Evolutionary conservation across 2,329 filamentous ascomycete genomes (phyloP).

Genomic region (Monosporascus sp.): DNA sequence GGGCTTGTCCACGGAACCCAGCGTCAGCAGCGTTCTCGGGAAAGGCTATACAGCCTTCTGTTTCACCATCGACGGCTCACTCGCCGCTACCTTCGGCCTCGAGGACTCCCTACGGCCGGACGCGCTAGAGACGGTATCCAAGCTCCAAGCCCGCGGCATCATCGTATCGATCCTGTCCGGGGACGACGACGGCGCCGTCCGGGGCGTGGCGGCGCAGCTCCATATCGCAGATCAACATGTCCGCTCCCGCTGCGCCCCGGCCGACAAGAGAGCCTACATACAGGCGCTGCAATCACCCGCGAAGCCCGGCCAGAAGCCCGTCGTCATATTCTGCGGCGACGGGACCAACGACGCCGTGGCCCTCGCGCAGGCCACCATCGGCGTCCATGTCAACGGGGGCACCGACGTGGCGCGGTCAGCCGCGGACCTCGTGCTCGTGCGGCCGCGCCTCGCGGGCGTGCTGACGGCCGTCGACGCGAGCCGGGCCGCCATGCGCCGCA

Average conservation of each 20-base stretch:
- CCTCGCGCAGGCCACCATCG: constrained; percentile 64
- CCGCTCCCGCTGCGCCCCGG: constrained; percentile 37
- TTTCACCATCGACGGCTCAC: constrained; percentile 31
- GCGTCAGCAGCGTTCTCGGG: constrained; percentile 29
- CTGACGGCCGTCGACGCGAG: constrained; percentile 52
- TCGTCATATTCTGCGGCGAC: constrained; percentile 68
- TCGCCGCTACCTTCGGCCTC: constrained; percentile 40
- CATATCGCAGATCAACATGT: constrained; percentile 32
- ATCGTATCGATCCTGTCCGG: constrained; percentile 45
- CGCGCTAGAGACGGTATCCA: constrained; percentile 27
- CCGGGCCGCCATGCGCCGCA: constrained; percentile 37
- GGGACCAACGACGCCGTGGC: constrained; percentile 76
- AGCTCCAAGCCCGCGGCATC: constrained; percentile 33
- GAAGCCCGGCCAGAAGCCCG: constrained; percentile 12
- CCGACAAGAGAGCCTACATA: constrained; percentile 42
- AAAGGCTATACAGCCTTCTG: constrained; percentile 41
- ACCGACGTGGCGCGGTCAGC: constrained; percentile 62
- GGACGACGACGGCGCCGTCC: constrained; percentile 47
- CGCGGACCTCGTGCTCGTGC: constrained; percentile 64
- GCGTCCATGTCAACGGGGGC: constrained; percentile 59
- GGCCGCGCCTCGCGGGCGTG: constrained; percentile 49
- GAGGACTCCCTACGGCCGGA: constrained; percentile 41
- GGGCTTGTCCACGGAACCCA: constrained; percentile 20
- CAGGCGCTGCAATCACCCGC: constrained; percentile 22
- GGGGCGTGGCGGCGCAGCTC: constrained; percentile 32